A percentile compares a stretch with the other conserved stretches of the same genome.
Evolutionary conservation across 805 yeast species (phyloP).

Genomic region (Yarrowia bubula): DNA sequence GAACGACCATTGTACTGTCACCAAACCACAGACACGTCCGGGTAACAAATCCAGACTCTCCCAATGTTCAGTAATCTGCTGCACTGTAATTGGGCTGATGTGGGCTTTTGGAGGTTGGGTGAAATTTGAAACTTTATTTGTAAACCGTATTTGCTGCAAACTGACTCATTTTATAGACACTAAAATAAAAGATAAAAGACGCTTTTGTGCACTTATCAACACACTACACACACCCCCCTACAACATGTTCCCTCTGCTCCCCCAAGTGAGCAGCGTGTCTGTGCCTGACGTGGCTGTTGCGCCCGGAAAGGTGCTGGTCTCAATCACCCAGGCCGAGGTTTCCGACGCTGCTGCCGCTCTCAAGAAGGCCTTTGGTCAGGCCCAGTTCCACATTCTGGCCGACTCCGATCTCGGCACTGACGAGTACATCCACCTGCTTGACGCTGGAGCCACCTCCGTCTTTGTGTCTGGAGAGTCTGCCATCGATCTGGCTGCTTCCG

Average conservation of each 20-base stretch:
- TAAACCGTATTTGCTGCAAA: neutral
- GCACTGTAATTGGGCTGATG: too few species aligned
- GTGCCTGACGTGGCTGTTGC: conserved; percentile 6
- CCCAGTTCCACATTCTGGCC: conserved; percentile 24
- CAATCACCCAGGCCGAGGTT: conserved; percentile 6
- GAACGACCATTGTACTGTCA: too few species aligned
- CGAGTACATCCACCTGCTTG: conserved; percentile 51
- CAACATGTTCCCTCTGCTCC: conserved; percentile 21
- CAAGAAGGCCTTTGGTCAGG: conserved; percentile 23
- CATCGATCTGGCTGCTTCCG: conserved; percentile 43
- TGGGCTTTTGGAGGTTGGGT: too few species aligned
- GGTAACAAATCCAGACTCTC: too few species aligned
- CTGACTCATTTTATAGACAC: neutral
- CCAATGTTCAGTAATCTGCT: too few species aligned
- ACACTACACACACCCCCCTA: neutral
- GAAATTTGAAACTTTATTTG: too few species aligned
- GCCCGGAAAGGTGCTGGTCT: conserved; percentile 8
- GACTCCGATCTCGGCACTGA: conserved; percentile 40
- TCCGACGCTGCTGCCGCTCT: neutral
- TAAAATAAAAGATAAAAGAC: neutral
- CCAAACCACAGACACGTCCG: too few species aligned
- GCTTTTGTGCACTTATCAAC: neutral
- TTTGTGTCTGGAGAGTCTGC: conserved; percentile 42
- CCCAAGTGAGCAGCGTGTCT: conserved; percentile 2
- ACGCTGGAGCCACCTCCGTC: conserved; percentile 56